These are phyloP conservation scores for Trichomonascaceae sp. DNA, from an alignment of 1,139 yeast genomes.

Conservation along the genomic window DNA sequence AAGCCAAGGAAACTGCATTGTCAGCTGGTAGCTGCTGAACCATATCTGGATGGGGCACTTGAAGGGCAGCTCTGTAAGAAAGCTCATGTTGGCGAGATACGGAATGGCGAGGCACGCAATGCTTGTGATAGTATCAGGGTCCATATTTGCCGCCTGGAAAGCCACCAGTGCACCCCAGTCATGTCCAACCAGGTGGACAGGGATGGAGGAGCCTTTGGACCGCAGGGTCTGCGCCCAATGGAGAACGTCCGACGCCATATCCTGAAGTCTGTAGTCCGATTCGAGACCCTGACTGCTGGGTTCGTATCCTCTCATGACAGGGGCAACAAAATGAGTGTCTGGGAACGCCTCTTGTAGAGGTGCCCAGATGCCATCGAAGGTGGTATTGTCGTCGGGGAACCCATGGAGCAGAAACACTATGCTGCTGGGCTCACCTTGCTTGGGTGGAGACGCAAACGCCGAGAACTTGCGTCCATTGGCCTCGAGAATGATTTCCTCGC, in stretches of 20 bases:
- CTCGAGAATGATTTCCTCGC: not conserved
- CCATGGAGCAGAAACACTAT: slow-evolving; percentile 17
- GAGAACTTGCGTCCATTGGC: not conserved
- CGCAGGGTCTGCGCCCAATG: slow-evolving; percentile 9
- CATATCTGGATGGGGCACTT: slow-evolving; percentile 14
- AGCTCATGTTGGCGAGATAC: slow-evolving; percentile 11
- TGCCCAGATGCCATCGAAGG: slow-evolving; percentile 13
- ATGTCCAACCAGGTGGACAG: slow-evolving; percentile 17
- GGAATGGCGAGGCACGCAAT: slow-evolving; percentile 16
- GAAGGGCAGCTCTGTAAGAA: slow-evolving; percentile 5
- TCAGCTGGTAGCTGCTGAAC: slow-evolving; percentile 15
- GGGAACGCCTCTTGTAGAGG: slow-evolving; percentile 9
- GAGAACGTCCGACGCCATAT: slow-evolving; percentile 12
- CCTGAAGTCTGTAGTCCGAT: slow-evolving; percentile 7
- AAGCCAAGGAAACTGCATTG: slow-evolving; percentile 14
- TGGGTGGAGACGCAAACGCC: not conserved
- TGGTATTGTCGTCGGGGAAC: slow-evolving; percentile 15
- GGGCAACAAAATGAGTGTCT: slow-evolving; percentile 13
- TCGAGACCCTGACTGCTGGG: slow-evolving; percentile 10
- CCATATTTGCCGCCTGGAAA: slow-evolving; percentile 10
- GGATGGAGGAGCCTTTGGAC: slow-evolving; percentile 6
- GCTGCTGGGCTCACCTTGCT: slow-evolving; percentile 1
- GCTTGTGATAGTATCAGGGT: slow-evolving; percentile 13
- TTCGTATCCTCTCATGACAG: slow-evolving; percentile 18
- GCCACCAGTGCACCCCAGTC: slow-evolving; percentile 20